phyloP scores from a whole-genome alignment of 495 filamentous ascomycete species.

The Astrothelium macrocarpum region DNA sequence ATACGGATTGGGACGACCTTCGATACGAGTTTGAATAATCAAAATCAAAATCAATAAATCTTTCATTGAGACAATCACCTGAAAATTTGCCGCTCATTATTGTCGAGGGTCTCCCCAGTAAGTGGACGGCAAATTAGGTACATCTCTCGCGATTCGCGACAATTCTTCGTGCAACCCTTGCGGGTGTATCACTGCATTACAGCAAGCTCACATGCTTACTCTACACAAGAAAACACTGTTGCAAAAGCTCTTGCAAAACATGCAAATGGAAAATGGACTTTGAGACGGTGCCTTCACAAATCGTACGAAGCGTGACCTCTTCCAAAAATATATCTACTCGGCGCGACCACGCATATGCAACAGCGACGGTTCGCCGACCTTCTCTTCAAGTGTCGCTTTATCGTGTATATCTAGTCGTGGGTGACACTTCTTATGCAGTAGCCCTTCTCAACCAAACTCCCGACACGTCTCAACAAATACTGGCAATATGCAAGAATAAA shows the following conservation, averaged over 20 bases:
- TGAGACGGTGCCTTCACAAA: not conserved
- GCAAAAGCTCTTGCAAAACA: not conserved
- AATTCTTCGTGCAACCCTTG: too few species aligned
- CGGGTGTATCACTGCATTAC: not conserved
- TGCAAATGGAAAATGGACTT: not conserved
- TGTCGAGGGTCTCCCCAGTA: too few species aligned
- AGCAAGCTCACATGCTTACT: not conserved
- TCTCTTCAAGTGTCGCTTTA: too few species aligned
- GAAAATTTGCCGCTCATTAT: too few species aligned
- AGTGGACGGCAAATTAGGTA: not conserved
- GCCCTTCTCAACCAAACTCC: constrained; percentile 2
- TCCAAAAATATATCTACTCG: not conserved
- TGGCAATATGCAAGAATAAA: not conserved
- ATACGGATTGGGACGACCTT: too few species aligned
- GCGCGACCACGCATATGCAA: not conserved
- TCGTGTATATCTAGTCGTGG: not conserved
- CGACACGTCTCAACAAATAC: not conserved
- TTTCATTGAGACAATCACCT: too few species aligned
- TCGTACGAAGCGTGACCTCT: not conserved
- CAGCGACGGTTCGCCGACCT: too few species aligned
- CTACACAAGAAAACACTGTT: too few species aligned
- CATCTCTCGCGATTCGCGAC: too few species aligned
- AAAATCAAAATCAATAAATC: too few species aligned
- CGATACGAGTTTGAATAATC: too few species aligned
- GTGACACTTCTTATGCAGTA: not conserved